Base-by-base conservation (phyloP, 2,329 filamentous ascomycete species). In the Beauveria caledonica region DNA sequence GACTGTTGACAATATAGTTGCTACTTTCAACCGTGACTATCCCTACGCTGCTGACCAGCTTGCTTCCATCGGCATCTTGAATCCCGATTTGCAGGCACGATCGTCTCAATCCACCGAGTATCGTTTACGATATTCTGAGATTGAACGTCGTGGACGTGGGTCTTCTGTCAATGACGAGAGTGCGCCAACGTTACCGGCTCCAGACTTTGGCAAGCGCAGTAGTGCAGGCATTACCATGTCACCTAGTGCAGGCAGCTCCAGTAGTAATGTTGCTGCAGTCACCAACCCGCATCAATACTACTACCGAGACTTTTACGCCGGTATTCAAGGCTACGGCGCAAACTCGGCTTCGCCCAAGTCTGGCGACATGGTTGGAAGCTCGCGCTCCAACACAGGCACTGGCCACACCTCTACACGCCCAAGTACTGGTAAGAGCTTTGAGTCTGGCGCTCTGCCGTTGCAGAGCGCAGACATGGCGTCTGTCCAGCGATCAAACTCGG, bases 1-100 rank as follows among this genome's bases (percentile, higher is more conserved):
- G 15, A 86, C 90, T 56, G 72, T 92, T 19, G 75, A 84, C 46
- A 86, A 93, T 50, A 89, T 97, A 58, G 79, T 92, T 62, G 82
- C 84, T 44, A 84, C 87, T 11, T 97, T 96, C 79, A 82, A 86
- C 56, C 83, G 84, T 17, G 92, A 96, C 68, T 94, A 89, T 71
- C 85, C 83, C 25, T 87, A 88, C 67, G 84, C 89, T 56, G 88
- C 95, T 65, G 86, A 87, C 29, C 83, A 87, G 64, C 79, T 92
- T 21, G 80, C 84, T 64, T 83, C 82, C 52, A 81, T 97, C 50
- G 85, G 85, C 19, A 89, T 96, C 60, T 83, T 92, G 72, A 96
- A 95, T 69, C 89, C 89, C 19, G 85, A 71, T 70, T 88, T 74
- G 71, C 85, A 66, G 78, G 86, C 70, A 72, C 83, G 70, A 71